These are phyloP conservation scores for Maudiozyma bulderi DNA, from an alignment of 805 yeast species.

Conservation along the genomic window DNA sequence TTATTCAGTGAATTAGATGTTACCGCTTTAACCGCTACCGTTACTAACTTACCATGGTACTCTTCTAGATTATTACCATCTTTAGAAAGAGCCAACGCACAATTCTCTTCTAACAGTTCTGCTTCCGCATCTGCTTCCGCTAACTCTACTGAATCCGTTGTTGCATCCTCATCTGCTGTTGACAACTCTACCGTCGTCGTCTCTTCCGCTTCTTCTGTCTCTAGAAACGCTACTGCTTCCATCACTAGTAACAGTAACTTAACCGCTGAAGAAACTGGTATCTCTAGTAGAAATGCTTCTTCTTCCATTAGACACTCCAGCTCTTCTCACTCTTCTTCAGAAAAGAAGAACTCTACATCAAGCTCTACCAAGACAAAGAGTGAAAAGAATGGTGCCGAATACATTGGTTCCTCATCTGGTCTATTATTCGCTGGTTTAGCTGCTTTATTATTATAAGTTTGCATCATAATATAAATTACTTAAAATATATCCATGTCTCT, in stretches of 20 bases:
- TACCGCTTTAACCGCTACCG: conserved; percentile 18
- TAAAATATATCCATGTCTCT: background rate
- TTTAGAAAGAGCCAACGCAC: conserved; percentile 3
- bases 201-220: conserved; percentile 4
- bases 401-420: conserved; percentile 4
- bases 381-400: conserved; percentile 2
- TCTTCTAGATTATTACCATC: conserved; percentile 18
- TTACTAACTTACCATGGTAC: conserved; percentile 30
- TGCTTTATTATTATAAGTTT: conserved; percentile 9
- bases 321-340: conserved; percentile 1
- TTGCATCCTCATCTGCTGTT: conserved; percentile 1
- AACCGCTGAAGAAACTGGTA: background rate
- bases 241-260: conserved; percentile 2
- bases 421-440: conserved; percentile 7
- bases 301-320: background rate
- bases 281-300: conserved; percentile 1
- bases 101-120: background rate
- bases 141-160: background rate
- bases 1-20: conserved; percentile 22
- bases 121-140: conserved; percentile 1
- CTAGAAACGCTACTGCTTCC: conserved; percentile 1
- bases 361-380: conserved; percentile 4
- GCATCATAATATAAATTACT: background rate
- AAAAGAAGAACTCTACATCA: background rate
- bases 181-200: background rate